A percentile compares a stretch with the other conserved stretches of the same genome.
These are phyloP conservation scores for Phytopythium montanum DNA, from an alignment of 352 stramenopile genomes.

Conservation along the genomic window DNA sequence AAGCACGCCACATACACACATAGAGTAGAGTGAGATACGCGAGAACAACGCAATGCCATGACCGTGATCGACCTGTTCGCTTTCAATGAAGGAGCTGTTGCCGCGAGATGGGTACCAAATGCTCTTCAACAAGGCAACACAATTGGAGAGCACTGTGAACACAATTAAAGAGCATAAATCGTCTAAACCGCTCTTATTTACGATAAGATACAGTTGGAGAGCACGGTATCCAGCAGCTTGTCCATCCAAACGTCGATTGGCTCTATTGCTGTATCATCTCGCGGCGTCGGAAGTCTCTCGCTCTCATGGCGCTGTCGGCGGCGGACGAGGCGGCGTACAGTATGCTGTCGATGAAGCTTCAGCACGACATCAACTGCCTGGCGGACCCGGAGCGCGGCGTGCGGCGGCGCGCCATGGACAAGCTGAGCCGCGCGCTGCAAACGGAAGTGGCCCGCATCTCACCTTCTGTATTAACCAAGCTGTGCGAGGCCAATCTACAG, in stretches of 20 bases:
- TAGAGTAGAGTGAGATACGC: conserved; percentile 2
- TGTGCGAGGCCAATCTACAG: conserved; percentile 45
- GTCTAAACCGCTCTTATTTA: background rate
- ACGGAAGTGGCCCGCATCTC: conserved; percentile 37
- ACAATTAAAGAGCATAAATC: background rate
- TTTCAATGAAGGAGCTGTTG: too few relatives aligned
- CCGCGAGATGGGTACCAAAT: background rate
- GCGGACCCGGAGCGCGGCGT: conserved; percentile 63
- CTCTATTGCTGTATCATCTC: background rate
- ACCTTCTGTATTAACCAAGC: conserved; percentile 28
- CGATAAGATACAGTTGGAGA: background rate
- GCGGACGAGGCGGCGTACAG: conserved; percentile 52
- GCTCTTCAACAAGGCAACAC: background rate
- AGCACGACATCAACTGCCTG: conserved; percentile 83
- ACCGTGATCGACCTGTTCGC: background rate
- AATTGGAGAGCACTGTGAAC: background rate
- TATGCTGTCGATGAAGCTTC: conserved; percentile 74
- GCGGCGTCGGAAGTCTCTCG: background rate
- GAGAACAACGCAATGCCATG: conserved; percentile 1
- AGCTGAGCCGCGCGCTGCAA: conserved; percentile 51
- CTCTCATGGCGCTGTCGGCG: conserved; percentile 34
- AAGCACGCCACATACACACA: background rate
- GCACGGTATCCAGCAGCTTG: too few relatives aligned
- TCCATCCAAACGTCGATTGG: too few relatives aligned
- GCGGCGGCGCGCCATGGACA: conserved; percentile 68